Conservation (phyloP, 108 stramenopile genomes). For the Skeletonema potamos region DNA sequence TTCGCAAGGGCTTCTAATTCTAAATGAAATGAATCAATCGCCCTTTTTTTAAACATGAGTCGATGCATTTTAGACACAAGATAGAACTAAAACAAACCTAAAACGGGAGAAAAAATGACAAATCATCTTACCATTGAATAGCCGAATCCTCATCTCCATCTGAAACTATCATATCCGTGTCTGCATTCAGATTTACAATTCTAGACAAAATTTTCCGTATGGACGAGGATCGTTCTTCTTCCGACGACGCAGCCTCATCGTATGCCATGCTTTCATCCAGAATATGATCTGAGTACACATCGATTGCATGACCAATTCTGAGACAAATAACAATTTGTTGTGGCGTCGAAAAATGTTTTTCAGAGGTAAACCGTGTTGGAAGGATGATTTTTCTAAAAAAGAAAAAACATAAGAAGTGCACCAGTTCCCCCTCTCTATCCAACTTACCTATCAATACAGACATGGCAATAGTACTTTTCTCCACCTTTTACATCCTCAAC, state of each 20-base stretch:
- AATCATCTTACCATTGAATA: slow-evolving; percentile 21
- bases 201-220: slow-evolving; percentile 8
- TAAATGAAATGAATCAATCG: slow-evolving; percentile 24
- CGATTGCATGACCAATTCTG: slow-evolving; percentile 29
- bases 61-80: not conserved
- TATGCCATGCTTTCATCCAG: slow-evolving; percentile 22
- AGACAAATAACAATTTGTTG: not conserved
- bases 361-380: not conserved
- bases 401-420: not conserved
- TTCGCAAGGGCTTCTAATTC: slow-evolving; percentile 28
- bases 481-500: not conserved
- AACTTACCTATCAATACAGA: slow-evolving; percentile 20
- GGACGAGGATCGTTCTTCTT: slow-evolving; percentile 27
- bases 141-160: slow-evolving; percentile 17
- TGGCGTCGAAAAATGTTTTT: not conserved
- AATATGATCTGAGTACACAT: slow-evolving; percentile 14
- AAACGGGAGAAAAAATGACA: not conserved
- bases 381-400: not conserved
- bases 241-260: slow-evolving; percentile 33
- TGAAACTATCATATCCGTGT: slow-evolving; percentile 1
- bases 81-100: not conserved
- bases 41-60: not conserved
- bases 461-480: slow-evolving; percentile 4
- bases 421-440: not conserved
- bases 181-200: slow-evolving; percentile 12